Evolutionary conservation across 2,329 filamentous ascomycete genomes (phyloP), one percentile per base, ranked within the genome.

Genomic region (Lasiodiplodia citricola): DNA sequence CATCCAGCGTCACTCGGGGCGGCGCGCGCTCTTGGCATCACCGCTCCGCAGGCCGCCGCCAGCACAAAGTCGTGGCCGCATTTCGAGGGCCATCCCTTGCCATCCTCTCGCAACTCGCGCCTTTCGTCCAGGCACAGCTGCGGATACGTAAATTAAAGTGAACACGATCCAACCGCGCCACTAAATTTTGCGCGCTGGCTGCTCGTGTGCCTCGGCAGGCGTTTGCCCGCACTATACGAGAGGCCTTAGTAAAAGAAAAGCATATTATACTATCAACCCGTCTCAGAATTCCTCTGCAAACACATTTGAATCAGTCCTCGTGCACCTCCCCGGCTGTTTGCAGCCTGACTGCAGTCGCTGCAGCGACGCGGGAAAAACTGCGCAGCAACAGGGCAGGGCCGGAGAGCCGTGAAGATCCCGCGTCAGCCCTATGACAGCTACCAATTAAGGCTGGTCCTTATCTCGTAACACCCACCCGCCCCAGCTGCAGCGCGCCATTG

Each of bases 371-470:
- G 28, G 52, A 16, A 52, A 52, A 51, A 25, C 41, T 44, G 37
- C 44, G 60, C 60, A 28, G 28, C 28, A 28, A 6, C 28, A 28
- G 28, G 28, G 28, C 28, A 54, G 25, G 47, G n/a, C 44, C 18
- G 41, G 47, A 38, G 37, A 31, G 18, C 7, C 60, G 60, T 50
- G 60, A 38, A 64, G 60, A 64, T 63, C 58, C 57, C 58, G 31
- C 41, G 23, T 63, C 58, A 63, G 58, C 58, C 58, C 44, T 63
- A 63, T 25, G 58, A 38, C 23, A n/a, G 25, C 44, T 51, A 18
- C 58, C 41, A 64, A 64, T 64, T 35, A 64, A 54, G 60, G 60
- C 47, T 64, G 60, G 58, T n/a, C 47, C 60, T 51, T 64, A 37
- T 64, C 60, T 64, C 58, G 60, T 64, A 38, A 47, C 28, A 52